Base-by-base conservation (phyloP, 2,329 filamentous ascomycete species). In the Apiospora aurea region DNA sequence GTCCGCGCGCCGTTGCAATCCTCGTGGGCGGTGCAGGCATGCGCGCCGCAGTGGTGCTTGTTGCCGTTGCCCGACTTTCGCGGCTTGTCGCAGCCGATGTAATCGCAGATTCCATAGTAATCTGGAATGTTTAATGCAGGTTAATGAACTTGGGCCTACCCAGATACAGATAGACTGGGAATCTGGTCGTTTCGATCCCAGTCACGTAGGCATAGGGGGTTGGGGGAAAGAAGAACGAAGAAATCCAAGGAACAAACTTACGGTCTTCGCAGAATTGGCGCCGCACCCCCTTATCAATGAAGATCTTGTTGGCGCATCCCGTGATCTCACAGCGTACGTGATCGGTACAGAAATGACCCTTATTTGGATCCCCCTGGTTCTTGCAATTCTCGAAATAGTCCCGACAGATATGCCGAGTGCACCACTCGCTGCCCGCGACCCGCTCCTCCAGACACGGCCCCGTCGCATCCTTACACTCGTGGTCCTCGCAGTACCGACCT, bases 381-480 rank as follows among this genome's bases (percentile, higher is more conserved):
- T 16, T 14, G 34, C 67, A 69, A 7, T 38, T 49, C 3, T 49
- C 34, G 10, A 14, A 18, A 4, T 38, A 49, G 13, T 69, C 67
- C 67, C 14, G 14, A 24, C 67, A 69, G 26, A 69, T 34, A 14
- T 69, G 67, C 4, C 26, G 14, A 4, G 13, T 21, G 26, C 67
- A 69, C 26, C 34, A 69, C 44, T 69, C 67, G 67, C 44, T 47
- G 1, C 6, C 26, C 2, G 13, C 26, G 26, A 34, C 44, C 44
- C 67, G 24, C 67, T n/a, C 16, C 26, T 69, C 47, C 16, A 69
- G 67, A 14, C 67, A 69, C 7, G 67, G 67, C 26, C 11, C 11
- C 16, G 16, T 14, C 34, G 18, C 4, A 7, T 69, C 34, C 44
- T 69, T 69, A 44, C 67, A 69, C 67, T 69, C 67, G 16, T 69